Conservation (phyloP, 768 basidiomycete species). For the Phallus indusiatus region DNA sequence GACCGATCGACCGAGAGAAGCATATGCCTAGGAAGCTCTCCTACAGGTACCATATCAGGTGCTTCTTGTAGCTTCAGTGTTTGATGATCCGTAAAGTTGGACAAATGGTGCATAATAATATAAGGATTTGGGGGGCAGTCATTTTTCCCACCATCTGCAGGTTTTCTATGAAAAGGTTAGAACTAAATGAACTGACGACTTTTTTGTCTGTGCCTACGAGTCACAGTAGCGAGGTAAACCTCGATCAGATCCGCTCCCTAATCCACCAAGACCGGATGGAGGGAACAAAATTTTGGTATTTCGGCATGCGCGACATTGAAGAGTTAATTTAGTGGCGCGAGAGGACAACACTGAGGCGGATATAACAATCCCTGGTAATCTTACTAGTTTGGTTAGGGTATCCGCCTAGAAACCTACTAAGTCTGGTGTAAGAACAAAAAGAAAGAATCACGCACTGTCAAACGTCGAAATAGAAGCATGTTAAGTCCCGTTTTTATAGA, state of each 20-base stretch:
- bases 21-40: conserved; percentile 95
- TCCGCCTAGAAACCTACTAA: conserved; percentile 37
- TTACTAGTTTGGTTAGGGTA: conserved; percentile 91
- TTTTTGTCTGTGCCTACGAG: conserved; percentile 29
- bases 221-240: conserved; percentile 86
- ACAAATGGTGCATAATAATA: conserved; percentile 90
- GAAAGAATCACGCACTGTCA: conserved; percentile 46
- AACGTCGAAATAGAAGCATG: conserved; percentile 86
- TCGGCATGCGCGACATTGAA: conserved; percentile 89
- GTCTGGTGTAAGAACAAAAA: background rate
- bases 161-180: conserved; percentile 15
- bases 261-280: conserved; percentile 67
- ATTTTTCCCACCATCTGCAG: conserved; percentile 78
- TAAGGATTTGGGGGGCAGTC: conserved; percentile 96
- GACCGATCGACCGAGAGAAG: conserved; percentile 78
- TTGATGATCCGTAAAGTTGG: conserved; percentile 91
- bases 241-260: conserved; percentile 78
- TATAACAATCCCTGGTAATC: conserved; percentile 96
- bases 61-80: conserved; percentile 96
- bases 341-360: conserved; percentile 91
- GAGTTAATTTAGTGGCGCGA: conserved; percentile 81
- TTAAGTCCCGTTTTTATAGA: conserved; percentile 86
- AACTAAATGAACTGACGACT: background rate
- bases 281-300: conserved; percentile 73
- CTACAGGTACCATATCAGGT: conserved; percentile 98